Conservation (phyloP, 2,329 filamentous ascomycete genomes). For the Rhexocercosporidium sp. region DNA sequence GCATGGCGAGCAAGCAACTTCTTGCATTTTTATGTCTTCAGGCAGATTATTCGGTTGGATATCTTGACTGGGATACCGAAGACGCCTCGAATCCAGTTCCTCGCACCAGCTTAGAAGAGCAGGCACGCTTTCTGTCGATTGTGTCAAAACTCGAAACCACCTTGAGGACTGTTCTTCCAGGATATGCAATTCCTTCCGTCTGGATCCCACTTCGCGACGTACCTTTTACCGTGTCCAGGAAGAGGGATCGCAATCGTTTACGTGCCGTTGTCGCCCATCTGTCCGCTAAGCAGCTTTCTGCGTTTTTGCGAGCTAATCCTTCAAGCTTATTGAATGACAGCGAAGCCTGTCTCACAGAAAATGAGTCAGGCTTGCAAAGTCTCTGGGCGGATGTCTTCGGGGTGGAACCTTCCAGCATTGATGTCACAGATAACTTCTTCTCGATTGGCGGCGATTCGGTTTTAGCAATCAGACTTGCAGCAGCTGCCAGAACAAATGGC, state of each 20-base stretch:
- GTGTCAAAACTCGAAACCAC: background rate
- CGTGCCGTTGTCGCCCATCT: background rate
- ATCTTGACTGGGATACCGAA: background rate
- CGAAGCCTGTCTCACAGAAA: background rate
- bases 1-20: background rate
- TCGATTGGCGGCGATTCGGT: slow-evolving; percentile 53
- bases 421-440: slow-evolving; percentile 48
- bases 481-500: slow-evolving; percentile 30
- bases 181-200: slow-evolving; percentile 1
- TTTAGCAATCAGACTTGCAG: slow-evolving; percentile 47
- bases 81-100: background rate
- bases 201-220: background rate
- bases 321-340: background rate
- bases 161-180: background rate
- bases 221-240: slow-evolving; percentile 6
- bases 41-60: background rate
- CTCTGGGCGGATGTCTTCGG: slow-evolving; percentile 2
- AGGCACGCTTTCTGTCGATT: background rate
- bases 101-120: background rate
- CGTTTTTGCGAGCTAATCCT: background rate
- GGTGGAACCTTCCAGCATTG: background rate
- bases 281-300: background rate
- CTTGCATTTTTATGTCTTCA: slow-evolving; percentile 3
- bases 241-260: slow-evolving; percentile 5
- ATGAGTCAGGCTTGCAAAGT: background rate